phyloP scores from a whole-genome alignment of 192 early-diverging fungal genomes.

The Coemansia sp. region DNA sequence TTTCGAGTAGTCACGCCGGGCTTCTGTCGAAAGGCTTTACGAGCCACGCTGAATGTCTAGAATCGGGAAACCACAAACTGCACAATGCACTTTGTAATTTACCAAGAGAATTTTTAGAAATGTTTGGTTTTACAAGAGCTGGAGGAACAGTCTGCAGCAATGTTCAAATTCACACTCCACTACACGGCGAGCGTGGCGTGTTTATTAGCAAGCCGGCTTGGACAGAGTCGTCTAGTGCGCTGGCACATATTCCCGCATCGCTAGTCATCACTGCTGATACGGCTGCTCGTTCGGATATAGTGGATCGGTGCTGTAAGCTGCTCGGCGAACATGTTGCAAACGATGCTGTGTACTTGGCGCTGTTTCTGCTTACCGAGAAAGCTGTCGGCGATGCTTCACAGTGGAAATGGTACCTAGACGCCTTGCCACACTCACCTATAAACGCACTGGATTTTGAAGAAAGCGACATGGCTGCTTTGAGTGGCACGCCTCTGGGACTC shows the following conservation, averaged over 20 bases:
- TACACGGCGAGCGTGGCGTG: conserved; percentile 18
- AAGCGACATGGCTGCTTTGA: conserved; percentile 10
- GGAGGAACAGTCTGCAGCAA: conserved; percentile 9
- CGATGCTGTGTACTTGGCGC: conserved; percentile 16
- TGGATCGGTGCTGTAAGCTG: conserved; percentile 10
- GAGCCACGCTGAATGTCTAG: conserved; percentile 21
- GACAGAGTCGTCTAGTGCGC: background rate
- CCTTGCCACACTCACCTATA: conserved; percentile 12
- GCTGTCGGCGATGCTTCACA: conserved; percentile 15
- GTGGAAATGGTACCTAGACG: conserved; percentile 30
- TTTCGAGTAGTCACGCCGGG: conserved; percentile 17
- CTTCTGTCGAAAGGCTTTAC: conserved; percentile 17
- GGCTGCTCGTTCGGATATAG: conserved; percentile 18
- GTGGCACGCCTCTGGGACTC: conserved; percentile 17
- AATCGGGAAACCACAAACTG: conserved; percentile 20
- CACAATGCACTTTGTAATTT: conserved; percentile 19
- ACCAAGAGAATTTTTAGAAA: background rate
- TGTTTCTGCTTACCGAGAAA: conserved; percentile 27
- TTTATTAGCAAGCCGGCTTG: background rate
- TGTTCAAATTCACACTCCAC: conserved; percentile 3
- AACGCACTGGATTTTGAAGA: conserved; percentile 18
- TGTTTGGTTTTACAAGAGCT: background rate
- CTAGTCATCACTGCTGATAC: conserved; percentile 19
- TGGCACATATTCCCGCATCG: conserved; percentile 15
- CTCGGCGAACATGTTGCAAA: background rate